Conservation (phyloP, 2,329 filamentous ascomycete species). For the Rutstroemia sp. region DNA sequence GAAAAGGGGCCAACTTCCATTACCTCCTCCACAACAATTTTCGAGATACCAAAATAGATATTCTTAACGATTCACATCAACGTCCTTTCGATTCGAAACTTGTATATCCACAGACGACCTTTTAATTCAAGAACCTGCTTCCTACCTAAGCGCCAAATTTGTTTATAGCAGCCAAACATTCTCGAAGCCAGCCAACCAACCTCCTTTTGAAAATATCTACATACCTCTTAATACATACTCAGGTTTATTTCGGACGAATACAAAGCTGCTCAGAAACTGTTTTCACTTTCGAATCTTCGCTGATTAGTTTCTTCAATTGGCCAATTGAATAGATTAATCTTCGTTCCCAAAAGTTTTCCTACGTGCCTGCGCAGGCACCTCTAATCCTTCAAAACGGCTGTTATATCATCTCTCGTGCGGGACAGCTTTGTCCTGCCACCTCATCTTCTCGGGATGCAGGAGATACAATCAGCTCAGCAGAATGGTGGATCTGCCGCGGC, state of each 20-base stretch:
- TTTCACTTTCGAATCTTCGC: neutral
- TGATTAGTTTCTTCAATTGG: conserved; percentile 13
- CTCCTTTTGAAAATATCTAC: conserved; percentile 6
- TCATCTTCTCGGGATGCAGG: conserved; percentile 88
- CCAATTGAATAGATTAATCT: conserved; percentile 9
- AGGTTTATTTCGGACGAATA: conserved; percentile 1
- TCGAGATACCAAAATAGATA: neutral
- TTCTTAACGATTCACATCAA: conserved; percentile 4
- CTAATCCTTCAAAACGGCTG: conserved; percentile 72
- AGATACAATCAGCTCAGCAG: conserved; percentile 59
- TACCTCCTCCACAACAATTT: neutral
- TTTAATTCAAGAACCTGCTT: conserved; percentile 6
- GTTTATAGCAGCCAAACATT: conserved; percentile 8
- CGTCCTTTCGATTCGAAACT: conserved; percentile 8
- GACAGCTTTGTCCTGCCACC: conserved; percentile 78
- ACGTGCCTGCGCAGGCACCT: conserved; percentile 29
- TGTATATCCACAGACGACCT: conserved; percentile 4
- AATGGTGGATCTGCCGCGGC: conserved; percentile 45
- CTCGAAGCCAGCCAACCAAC: conserved; percentile 9
- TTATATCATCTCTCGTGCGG: conserved; percentile 68
- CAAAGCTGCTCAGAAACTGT: neutral
- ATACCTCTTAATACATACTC: conserved; percentile 8
- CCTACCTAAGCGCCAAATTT: conserved; percentile 2
- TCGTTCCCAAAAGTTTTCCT: conserved; percentile 26
- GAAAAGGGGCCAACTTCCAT: neutral